Conservation (phyloP, 2,329 filamentous ascomycete genomes). For the Exserohilum turcica region DNA sequence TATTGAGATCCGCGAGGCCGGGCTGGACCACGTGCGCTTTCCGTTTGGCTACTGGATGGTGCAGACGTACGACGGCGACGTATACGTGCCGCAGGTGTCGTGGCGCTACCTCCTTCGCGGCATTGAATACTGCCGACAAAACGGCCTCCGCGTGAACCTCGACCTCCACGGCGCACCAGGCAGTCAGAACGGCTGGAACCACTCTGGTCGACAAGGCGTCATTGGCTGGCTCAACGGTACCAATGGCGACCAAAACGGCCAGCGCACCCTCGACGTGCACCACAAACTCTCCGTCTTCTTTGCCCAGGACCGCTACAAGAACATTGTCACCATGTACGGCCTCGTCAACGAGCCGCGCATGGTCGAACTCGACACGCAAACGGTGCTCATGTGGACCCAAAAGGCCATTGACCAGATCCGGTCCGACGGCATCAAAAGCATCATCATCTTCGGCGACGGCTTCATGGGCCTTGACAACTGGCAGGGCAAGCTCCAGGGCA, state of each 20-base stretch:
- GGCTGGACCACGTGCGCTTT: conserved; percentile 95
- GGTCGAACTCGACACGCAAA: conserved; percentile 64
- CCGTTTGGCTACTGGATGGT: conserved; percentile 96
- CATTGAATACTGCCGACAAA: conserved; percentile 92
- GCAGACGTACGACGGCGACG: conserved; percentile 80
- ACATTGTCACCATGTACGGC: conserved; percentile 90
- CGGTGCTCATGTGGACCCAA: conserved; percentile 80
- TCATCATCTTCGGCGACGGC: conserved; percentile 89
- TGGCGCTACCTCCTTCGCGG: conserved; percentile 93
- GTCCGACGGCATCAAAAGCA: conserved; percentile 72
- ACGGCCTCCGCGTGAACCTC: conserved; percentile 89
- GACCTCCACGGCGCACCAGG: conserved; percentile 92
- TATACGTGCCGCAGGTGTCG: conserved; percentile 82
- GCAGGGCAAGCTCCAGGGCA: conserved; percentile 77
- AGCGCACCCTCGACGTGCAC: conserved; percentile 86
- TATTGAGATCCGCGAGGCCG: conserved; percentile 80
- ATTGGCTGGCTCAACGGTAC: conserved; percentile 94
- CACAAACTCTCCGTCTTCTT: conserved; percentile 89
- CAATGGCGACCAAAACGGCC: conserved; percentile 75
- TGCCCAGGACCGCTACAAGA: conserved; percentile 87
- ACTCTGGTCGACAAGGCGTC: conserved; percentile 79
- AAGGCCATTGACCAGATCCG: conserved; percentile 74
- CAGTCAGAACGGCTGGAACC: conserved; percentile 97
- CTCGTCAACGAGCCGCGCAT: conserved; percentile 94
- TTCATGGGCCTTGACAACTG: conserved; percentile 91